A percentile compares a stretch with the other conserved stretches of the same genome.
These are phyloP conservation scores for Pythium periplocum DNA, from an alignment of 352 stramenopile species.

Conservation along the genomic window DNA sequence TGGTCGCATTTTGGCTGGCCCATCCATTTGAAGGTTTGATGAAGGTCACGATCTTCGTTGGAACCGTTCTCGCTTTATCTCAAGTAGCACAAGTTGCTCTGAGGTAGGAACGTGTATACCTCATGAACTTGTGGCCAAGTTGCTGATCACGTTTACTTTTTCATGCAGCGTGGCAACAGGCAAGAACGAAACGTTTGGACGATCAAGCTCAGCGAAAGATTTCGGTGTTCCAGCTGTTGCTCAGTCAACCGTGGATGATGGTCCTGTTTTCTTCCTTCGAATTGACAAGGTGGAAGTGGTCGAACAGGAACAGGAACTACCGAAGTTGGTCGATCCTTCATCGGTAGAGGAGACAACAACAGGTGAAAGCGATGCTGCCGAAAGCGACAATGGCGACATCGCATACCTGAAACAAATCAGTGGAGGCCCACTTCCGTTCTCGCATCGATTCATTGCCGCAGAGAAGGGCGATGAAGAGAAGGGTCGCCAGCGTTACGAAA, in stretches of 20 bases:
- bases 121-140: background rate
- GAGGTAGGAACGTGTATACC: conserved; percentile 25
- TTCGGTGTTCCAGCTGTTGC: no score
- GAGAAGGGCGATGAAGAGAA: conserved; percentile 85
- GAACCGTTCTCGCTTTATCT: conserved; percentile 68
- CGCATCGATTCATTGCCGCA: conserved; percentile 68
- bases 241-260: conserved; percentile 14
- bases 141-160: background rate
- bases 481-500: conserved; percentile 62
- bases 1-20: conserved; percentile 68
- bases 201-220: no score
- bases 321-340: conserved; percentile 2
- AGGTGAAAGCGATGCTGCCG: conserved; percentile 9
- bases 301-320: conserved; percentile 25
- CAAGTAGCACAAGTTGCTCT: conserved; percentile 65
- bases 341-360: conserved; percentile 14
- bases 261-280: conserved; percentile 43
- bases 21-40: conserved; percentile 76
- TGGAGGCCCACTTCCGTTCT: conserved; percentile 68
- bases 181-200: background rate
- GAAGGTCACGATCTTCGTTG: conserved; percentile 84
- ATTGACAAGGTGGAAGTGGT: conserved; percentile 63
- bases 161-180: conserved; percentile 8
- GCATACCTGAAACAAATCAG: conserved; percentile 27
- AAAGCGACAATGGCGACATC: conserved; percentile 4